Evolutionary conservation across 352 stramenopile species (phyloP), one percentile per base, ranked within the genome.

Genomic region (Phytopythium helicoides): DNA sequence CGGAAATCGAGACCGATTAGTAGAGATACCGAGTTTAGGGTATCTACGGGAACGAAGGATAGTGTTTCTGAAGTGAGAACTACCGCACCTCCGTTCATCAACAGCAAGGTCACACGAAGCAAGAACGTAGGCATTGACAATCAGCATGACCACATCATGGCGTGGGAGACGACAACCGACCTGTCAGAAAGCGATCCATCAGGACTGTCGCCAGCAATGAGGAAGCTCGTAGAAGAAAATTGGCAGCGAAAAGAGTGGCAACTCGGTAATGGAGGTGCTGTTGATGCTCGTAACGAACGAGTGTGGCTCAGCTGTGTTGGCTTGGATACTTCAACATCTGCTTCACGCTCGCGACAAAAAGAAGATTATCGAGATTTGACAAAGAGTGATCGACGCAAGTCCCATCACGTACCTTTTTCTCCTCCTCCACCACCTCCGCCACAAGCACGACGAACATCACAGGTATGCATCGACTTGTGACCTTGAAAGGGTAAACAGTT

Each of bases 211-310:
- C 64, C 73, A 28, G 53, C 69, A 12, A 71, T 89, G 25, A 49
- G 79, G 5, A 58, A 73, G 28, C 61, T 87, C 9, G 60, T 89
- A 4, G 79, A 89, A 42, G 70, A 68, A 4, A 79, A 87, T 33
- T 89, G 76, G 79, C 42, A 69, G 41, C 60, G 62, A 26, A 59
- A 59, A 42, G 59, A 71, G 40, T 60, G 64, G 42, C 28, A 44
- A 45, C 8, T 54, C 14, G 49, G 47, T 2, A 41, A 47, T 31
- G n/a, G n/a, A n/a, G 49, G 51, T 7, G 52, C 57, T 23, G 49
- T 58, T 1, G 52, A 54, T n/a, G 26, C 77, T 6, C 68, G 63
- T 39, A 69, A 68, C 19, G 68, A 82, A 44, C 68, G 72, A 37
- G 64, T 82, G 65, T 60, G 56, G 55, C 64, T 82, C 52, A 62